Evolutionary conservation across 2,329 filamentous ascomycete species (phyloP).

Genomic region (Penicillium sp.): DNA sequence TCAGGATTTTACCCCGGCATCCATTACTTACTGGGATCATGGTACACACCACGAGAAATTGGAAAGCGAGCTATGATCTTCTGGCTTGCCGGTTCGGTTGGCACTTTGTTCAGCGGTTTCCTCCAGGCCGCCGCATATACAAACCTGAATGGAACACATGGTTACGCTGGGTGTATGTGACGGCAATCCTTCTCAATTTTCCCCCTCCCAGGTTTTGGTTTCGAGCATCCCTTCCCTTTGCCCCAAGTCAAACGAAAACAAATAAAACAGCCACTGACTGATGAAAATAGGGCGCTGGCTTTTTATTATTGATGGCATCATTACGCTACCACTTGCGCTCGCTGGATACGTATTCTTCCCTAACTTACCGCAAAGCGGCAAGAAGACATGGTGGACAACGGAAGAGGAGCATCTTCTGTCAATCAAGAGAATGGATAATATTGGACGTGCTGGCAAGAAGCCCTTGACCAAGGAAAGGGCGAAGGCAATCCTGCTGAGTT

Average conservation of each 20-base stretch:
- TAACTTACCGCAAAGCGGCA: conserved; percentile 20
- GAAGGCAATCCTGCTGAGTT: conserved; percentile 36
- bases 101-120: conserved; percentile 24
- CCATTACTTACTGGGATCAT: conserved; percentile 27
- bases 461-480: conserved; percentile 38
- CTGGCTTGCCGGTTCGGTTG: conserved; percentile 22
- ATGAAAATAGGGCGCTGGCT: conserved; percentile 23
- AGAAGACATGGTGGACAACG: conserved; percentile 26
- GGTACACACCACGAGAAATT: conserved; percentile 27
- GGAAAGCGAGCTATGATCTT: conserved; percentile 27
- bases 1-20: conserved; percentile 28
- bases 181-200: not conserved
- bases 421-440: conserved; percentile 32
- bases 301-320: conserved; percentile 29
- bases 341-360: conserved; percentile 26
- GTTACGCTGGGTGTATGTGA: conserved; percentile 23
- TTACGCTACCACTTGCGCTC: conserved; percentile 25
- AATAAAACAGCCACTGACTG: not conserved
- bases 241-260: not conserved
- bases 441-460: conserved; percentile 39
- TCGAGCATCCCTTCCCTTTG: not conserved
- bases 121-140: conserved; percentile 24
- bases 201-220: not conserved
- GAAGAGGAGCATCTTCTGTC: conserved; percentile 25
- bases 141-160: conserved; percentile 23